A percentile compares a stretch with the other conserved stretches of the same genome.
phyloP scores from a whole-genome alignment of 805 yeast species.

The Myxozyma mucilagina region DNA sequence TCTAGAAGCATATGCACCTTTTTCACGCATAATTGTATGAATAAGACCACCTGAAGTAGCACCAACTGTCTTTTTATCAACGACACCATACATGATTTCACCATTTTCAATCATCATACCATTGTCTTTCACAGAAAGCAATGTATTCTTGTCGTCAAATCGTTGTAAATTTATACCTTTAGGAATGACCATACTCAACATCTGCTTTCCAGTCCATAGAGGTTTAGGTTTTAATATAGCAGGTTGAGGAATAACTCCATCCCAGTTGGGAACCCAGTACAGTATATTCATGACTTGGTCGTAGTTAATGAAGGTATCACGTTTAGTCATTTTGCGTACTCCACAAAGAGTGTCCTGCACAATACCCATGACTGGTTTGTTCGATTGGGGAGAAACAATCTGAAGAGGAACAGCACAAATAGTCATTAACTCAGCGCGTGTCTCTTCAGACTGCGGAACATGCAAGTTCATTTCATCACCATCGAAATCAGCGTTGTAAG shows the following conservation, averaged over 20 bases:
- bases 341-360: constrained; percentile 99
- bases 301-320: constrained; percentile 84
- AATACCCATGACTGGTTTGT: constrained; percentile 99
- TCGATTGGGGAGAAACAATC: constrained; percentile 97
- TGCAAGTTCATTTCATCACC: constrained; percentile 99
- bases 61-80: constrained; percentile 97
- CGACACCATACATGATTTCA: constrained; percentile 96
- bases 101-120: constrained; percentile 97
- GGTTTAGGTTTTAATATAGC: constrained; percentile 93
- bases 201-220: constrained; percentile 96
- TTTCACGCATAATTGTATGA: constrained; percentile 96
- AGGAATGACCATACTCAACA: constrained; percentile 89
- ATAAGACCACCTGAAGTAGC: constrained; percentile 97
- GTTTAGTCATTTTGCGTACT: constrained; percentile 88
- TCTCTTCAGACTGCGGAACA: constrained; percentile 97
- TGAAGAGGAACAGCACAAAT: constrained; percentile 97
- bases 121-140: constrained; percentile 82
- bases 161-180: constrained; percentile 93
- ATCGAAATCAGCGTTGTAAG: constrained; percentile 99
- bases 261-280: constrained; percentile 99
- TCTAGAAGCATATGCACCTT: constrained; percentile 89
- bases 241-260: constrained; percentile 95
- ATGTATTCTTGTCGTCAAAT: constrained; percentile 84
- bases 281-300: constrained; percentile 95
- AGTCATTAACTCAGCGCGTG: constrained; percentile 92